These are phyloP conservation scores for Phytophthora palmivora DNA, from an alignment of 352 stramenopile genomes.

Conservation along the genomic window DNA sequence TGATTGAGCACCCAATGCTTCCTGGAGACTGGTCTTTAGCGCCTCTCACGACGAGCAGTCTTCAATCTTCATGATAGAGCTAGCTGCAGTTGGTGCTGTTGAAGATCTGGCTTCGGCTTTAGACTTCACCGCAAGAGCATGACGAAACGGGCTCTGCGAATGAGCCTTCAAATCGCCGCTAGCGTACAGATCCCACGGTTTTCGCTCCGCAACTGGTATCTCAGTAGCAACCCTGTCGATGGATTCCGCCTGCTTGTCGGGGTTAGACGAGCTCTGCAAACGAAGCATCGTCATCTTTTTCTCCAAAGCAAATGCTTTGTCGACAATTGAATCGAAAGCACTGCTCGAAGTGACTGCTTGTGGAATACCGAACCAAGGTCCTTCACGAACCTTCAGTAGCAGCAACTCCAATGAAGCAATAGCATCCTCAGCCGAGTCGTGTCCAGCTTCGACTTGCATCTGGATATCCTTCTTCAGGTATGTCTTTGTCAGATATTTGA, in stretches of 20 bases:
- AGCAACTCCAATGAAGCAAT: slow-evolving; percentile 81
- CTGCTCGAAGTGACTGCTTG: slow-evolving; percentile 42
- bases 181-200: slow-evolving; percentile 78
- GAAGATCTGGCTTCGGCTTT: slow-evolving; percentile 22
- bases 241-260: slow-evolving; percentile 9
- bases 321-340: slow-evolving; percentile 73
- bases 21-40: slow-evolving; percentile 47
- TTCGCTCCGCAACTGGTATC: slow-evolving; percentile 34
- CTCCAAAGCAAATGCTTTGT: slow-evolving; percentile 54
- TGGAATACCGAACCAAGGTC: slow-evolving; percentile 77
- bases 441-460: slow-evolving; percentile 59
- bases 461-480: slow-evolving; percentile 85
- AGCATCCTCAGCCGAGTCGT: slow-evolving; percentile 88
- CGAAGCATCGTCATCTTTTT: slow-evolving; percentile 66
- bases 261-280: slow-evolving; percentile 31
- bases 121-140: slow-evolving; percentile 43
- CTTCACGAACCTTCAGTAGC: slow-evolving; percentile 72
- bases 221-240: slow-evolving; percentile 8
- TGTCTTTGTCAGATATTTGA: slow-evolving; percentile 89
- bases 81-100: slow-evolving; percentile 3
- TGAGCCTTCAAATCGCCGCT: slow-evolving; percentile 67
- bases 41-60: slow-evolving; percentile 40
- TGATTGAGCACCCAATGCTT: slow-evolving; percentile 15
- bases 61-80: slow-evolving; percentile 36
- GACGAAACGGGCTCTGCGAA: slow-evolving; percentile 56